Conservation (phyloP, 257 asterid genomes). For the Solanum ossicruentum region DNA sequence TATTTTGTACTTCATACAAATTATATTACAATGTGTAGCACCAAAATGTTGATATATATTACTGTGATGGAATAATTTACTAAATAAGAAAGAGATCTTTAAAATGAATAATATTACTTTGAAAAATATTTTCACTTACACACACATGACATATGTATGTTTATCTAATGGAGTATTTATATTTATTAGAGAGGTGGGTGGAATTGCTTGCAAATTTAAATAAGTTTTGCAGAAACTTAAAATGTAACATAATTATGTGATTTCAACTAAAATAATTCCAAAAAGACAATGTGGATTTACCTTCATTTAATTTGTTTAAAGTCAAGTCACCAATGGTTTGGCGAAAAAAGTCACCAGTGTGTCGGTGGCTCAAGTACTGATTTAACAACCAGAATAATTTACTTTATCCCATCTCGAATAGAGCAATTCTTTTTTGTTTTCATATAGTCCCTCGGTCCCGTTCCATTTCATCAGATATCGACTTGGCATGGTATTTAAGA, state of each 20-base stretch:
- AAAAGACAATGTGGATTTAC: too few species aligned
- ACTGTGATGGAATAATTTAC: too few species aligned
- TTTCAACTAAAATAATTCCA: not conserved
- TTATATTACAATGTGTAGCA: not conserved
- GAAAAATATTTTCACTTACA: not conserved
- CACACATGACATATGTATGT: not conserved
- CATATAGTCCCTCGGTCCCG: too few species aligned
- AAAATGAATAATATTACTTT: not conserved
- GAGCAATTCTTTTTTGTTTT: not conserved
- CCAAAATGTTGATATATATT: not conserved
- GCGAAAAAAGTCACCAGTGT: not conserved
- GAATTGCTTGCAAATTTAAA: not conserved
- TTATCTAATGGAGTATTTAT: not conserved
- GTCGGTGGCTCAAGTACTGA: not conserved
- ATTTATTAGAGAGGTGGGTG: not conserved
- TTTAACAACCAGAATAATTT: not conserved
- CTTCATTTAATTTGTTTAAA: too few species aligned
- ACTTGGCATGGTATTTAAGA: too few species aligned
- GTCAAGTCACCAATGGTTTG: too few species aligned
- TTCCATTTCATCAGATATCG: too few species aligned
- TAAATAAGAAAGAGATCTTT: not conserved
- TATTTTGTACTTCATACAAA: not conserved
- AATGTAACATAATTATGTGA: not conserved
- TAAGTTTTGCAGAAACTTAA: not conserved
- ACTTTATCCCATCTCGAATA: not conserved